Evolutionary conservation across 2,329 filamentous ascomycete genomes (phyloP).

Genomic region (Mollisia scopiformis): DNA sequence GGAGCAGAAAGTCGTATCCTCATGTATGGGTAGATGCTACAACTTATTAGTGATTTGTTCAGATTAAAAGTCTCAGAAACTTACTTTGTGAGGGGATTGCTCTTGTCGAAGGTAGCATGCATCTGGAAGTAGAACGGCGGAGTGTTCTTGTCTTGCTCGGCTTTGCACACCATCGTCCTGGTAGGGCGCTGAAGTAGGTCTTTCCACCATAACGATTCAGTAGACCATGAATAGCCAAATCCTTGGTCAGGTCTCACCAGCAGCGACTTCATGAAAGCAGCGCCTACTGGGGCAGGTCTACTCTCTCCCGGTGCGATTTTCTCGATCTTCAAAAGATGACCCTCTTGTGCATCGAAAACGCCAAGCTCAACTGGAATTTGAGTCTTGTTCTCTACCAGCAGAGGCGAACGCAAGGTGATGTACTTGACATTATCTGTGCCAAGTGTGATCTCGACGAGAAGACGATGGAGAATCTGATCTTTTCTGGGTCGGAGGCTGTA

Average conservation of each 20-base stretch:
- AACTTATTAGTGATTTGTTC: constrained; percentile 38
- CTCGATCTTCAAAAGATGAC: constrained; percentile 93
- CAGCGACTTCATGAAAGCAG: constrained; percentile 85
- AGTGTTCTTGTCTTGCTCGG: constrained; percentile 75
- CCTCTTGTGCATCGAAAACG: constrained; percentile 84
- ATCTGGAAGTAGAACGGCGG: constrained; percentile 96
- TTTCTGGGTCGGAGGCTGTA: constrained; percentile 89
- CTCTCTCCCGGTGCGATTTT: constrained; percentile 93
- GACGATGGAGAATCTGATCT: constrained; percentile 81
- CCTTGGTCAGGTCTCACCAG: constrained; percentile 91
- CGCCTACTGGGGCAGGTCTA: constrained; percentile 87
- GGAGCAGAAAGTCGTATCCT: constrained; percentile 88
- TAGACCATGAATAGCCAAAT: constrained; percentile 95
- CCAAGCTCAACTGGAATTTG: constrained; percentile 95
- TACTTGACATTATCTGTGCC: constrained; percentile 98
- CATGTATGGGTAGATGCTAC: constrained; percentile 90
- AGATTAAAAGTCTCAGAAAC: too few species aligned
- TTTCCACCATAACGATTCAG: constrained; percentile 88
- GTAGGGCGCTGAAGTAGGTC: constrained; percentile 85
- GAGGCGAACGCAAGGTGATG: constrained; percentile 89
- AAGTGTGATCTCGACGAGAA: constrained; percentile 89
- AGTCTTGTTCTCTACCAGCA: constrained; percentile 93
- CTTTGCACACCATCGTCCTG: constrained; percentile 84
- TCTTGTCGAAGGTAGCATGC: constrained; percentile 81
- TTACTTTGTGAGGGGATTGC: constrained; percentile 78